Evolutionary conservation across 1,284 basidiomycete species (phyloP).

Genomic region (Tilletia walkeri): DNA sequence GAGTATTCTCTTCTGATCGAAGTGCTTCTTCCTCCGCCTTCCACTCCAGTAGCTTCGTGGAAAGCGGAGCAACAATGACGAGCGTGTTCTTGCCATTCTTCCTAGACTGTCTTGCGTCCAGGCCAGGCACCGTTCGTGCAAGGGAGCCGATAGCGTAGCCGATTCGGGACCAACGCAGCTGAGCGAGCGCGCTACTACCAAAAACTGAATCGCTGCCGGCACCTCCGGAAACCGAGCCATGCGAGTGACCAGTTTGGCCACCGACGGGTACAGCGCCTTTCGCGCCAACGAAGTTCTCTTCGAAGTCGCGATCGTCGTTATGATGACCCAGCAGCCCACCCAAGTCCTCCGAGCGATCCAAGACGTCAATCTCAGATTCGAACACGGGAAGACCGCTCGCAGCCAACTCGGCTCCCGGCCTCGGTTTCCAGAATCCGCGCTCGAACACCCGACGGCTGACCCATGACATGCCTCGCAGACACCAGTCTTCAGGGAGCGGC

Average conservation of each 20-base stretch:
- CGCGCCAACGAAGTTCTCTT: neutral
- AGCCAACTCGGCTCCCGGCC: conserved; percentile 17
- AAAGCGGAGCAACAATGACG: conserved; percentile 67
- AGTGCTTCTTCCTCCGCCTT: conserved; percentile 64
- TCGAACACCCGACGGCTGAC: conserved; percentile 81
- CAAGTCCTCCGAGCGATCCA: conserved; percentile 17
- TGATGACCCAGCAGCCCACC: neutral
- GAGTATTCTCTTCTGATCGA: conserved; percentile 7
- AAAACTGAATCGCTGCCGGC: neutral
- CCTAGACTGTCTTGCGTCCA: conserved; percentile 62
- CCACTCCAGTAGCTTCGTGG: conserved; percentile 71
- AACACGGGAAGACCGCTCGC: conserved; percentile 22
- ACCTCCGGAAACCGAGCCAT: no score
- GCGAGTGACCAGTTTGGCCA: no score
- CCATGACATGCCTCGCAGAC: conserved; percentile 92
- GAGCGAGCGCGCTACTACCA: conserved; percentile 44
- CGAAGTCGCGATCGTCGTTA: neutral
- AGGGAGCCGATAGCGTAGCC: conserved; percentile 71
- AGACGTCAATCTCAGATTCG: conserved; percentile 57
- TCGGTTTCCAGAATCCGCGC: conserved; percentile 77
- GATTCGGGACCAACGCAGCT: conserved; percentile 70
- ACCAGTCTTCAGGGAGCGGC: conserved; percentile 91
- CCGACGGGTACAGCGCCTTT: conserved; percentile 1
- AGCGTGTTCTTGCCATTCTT: conserved; percentile 30
- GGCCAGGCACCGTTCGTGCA: conserved; percentile 71